These are phyloP conservation scores for Suhomyces yuchorum DNA, from an alignment of 1,139 yeast species.

Conservation along the genomic window DNA sequence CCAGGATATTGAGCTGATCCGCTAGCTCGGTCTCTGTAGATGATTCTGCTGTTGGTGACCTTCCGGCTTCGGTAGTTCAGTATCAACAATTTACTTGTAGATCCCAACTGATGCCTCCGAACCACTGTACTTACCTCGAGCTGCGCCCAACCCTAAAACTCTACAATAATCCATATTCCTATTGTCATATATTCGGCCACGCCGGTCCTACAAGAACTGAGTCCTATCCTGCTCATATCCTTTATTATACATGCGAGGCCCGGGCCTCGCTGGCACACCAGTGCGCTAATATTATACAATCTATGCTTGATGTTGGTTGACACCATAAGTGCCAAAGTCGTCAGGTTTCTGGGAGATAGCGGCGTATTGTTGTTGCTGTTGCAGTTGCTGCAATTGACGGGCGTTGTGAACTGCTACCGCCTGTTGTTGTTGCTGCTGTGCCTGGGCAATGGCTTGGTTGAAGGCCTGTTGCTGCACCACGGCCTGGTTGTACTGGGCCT, in stretches of 20 bases:
- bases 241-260: slow-evolving; percentile 7
- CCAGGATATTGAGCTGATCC: too few relatives aligned
- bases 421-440: slow-evolving; percentile 18
- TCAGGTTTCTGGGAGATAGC: slow-evolving; percentile 17
- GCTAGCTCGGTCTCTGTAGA: neutral
- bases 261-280: slow-evolving; percentile 8
- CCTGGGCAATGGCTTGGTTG: slow-evolving; percentile 21
- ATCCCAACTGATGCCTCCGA: too few relatives aligned
- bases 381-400: slow-evolving; percentile 17
- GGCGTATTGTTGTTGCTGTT: slow-evolving; percentile 17
- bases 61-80: too few relatives aligned
- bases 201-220: neutral
- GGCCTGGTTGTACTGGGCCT: slow-evolving; percentile 17
- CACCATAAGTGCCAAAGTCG: slow-evolving; percentile 9
- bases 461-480: slow-evolving; percentile 21
- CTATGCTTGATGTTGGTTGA: slow-evolving; percentile 12
- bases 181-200: too few relatives aligned
- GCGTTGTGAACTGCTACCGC: slow-evolving; percentile 13
- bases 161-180: too few relatives aligned
- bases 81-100: too few relatives aligned
- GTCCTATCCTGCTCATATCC: neutral
- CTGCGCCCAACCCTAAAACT: too few relatives aligned
- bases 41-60: too few relatives aligned
- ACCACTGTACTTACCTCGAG: too few relatives aligned
- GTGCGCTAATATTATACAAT: slow-evolving; percentile 10